These are phyloP conservation scores for Annulohypoxylon nitens DNA, from an alignment of 495 filamentous ascomycete species.

Conservation along the genomic window DNA sequence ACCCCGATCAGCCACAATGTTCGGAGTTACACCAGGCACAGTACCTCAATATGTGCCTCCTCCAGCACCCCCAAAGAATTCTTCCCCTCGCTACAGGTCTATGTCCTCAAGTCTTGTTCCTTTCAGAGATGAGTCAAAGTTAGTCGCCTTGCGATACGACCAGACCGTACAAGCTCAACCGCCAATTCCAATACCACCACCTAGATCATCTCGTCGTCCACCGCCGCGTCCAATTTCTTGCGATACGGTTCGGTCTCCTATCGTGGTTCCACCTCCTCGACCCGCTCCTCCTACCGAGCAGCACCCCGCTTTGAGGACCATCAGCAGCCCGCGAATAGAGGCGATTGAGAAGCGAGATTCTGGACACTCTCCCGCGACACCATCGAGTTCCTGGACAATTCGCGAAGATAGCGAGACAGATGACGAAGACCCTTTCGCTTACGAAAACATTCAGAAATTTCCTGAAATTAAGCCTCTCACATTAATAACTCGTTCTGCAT, in stretches of 20 bases:
- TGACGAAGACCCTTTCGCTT: slow-evolving; percentile 47
- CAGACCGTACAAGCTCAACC: slow-evolving; percentile 67
- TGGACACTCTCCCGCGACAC: slow-evolving; percentile 63
- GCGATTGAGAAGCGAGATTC: slow-evolving; percentile 65
- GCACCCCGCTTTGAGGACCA: slow-evolving; percentile 61
- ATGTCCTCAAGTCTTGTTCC: slow-evolving; percentile 53
- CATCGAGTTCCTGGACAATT: slow-evolving; percentile 61
- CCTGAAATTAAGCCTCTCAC: slow-evolving; percentile 43
- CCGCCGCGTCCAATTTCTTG: slow-evolving; percentile 45
- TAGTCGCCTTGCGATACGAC: slow-evolving; percentile 68
- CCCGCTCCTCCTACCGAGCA: slow-evolving; percentile 61
- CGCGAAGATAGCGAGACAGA: slow-evolving; percentile 58
- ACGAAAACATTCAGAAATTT: slow-evolving; percentile 52
- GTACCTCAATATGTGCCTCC: slow-evolving; percentile 34
- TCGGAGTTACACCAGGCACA: slow-evolving; percentile 38
- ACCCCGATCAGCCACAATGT: slow-evolving; percentile 38
- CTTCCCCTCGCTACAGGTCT: slow-evolving; percentile 53
- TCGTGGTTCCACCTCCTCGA: slow-evolving; percentile 56
- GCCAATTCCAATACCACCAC: slow-evolving; percentile 66
- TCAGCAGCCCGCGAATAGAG: slow-evolving; percentile 45
- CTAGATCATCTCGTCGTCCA: slow-evolving; percentile 51
- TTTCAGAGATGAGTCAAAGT: slow-evolving; percentile 61
- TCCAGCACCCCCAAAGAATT: slow-evolving; percentile 54
- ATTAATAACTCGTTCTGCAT: slow-evolving; percentile 41
- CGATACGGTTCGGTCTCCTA: slow-evolving; percentile 38